A percentile compares a stretch with the other conserved stretches of the same genome.
Conservation (phyloP, 345 rosid species). For the Eutrema japonicum region DNA sequence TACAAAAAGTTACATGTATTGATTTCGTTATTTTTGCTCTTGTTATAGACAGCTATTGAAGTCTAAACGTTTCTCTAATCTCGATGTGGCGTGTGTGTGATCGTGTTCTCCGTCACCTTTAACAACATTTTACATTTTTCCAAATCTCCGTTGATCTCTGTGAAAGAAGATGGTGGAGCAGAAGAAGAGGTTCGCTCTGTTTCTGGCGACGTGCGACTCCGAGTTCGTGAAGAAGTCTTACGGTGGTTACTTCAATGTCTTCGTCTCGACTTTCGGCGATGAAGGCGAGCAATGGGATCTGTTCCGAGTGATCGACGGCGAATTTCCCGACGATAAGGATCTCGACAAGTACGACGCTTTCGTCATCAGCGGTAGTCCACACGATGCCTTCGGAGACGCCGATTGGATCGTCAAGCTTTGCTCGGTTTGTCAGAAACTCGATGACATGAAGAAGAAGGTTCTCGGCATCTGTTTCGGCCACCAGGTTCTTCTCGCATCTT, state of each 20-base stretch:
- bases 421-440: slow-evolving; percentile 57
- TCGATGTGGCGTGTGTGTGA: slow-evolving; percentile 27
- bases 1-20: no score
- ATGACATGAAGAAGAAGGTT: slow-evolving; percentile 77
- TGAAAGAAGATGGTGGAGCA: slow-evolving; percentile 32
- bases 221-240: slow-evolving; percentile 69
- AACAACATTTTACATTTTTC: background rate
- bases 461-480: slow-evolving; percentile 96
- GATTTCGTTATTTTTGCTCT: no score
- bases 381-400: slow-evolving; percentile 79
- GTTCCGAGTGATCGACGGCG: slow-evolving; percentile 75
- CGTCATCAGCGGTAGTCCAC: slow-evolving; percentile 81
- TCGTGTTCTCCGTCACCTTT: slow-evolving; percentile 27
- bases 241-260: slow-evolving; percentile 85
- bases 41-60: no score
- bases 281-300: slow-evolving; percentile 82
- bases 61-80: background rate
- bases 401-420: slow-evolving; percentile 79
- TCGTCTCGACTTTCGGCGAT: slow-evolving; percentile 62
- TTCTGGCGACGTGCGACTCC: slow-evolving; percentile 69
- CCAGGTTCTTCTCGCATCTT: slow-evolving; percentile 53
- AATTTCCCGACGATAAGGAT: slow-evolving; percentile 65
- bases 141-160: slow-evolving; percentile 8
- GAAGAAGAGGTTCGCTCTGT: slow-evolving; percentile 60
- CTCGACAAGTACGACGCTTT: slow-evolving; percentile 72